Evolutionary conservation across 129 eudicot species (phyloP), one percentile per base, ranked within the genome.

Genomic region (Apium graveolens): DNA sequence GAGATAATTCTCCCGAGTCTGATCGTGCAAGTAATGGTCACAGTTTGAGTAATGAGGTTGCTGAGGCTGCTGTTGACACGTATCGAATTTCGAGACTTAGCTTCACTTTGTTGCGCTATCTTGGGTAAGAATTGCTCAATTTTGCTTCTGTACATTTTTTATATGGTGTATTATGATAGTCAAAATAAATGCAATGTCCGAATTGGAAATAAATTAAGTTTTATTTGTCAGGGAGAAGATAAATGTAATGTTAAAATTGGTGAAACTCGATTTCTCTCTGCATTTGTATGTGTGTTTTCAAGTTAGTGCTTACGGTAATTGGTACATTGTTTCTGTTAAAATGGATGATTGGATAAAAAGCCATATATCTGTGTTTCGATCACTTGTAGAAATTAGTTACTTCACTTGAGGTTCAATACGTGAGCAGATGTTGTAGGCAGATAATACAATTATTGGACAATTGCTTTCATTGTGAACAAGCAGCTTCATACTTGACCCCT

Each of bases 31-130:
- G 69, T 78, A 62, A 31, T 68, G 84, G 76, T 32, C 80, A 81
- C 32, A 11, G 32, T 60, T n/a, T 60, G 68, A 26, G 68, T 26
- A 60, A 60, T 60, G 68, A 60, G 32, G 68, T 60, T n/a, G 68
- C 34, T 11, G 68, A 60, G 32, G 68, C 3, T 60, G 68, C 68
- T 60, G 68, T 60, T 3, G 32, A 60, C 26, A 60, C 68, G 32
- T 70, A 48, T 78, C 32, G 82, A 29, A 49, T 86, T 66, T 81
- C 90, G 26, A 82, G 98, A 20, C 82, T 86, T 49, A 43, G 86
- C 77, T 87, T 81, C 37, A 88, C 85, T 83, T 43, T 91, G 77
- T 77, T 90, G 84, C 81, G 82, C 29, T 89, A 80, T 80, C 76
- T 93, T 12, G 89, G 98, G 98, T 93, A 88, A 43, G 31, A 14